Base-by-base conservation (phyloP, 192 early-diverging fungal species). In the Coemansia reversa region DNA sequence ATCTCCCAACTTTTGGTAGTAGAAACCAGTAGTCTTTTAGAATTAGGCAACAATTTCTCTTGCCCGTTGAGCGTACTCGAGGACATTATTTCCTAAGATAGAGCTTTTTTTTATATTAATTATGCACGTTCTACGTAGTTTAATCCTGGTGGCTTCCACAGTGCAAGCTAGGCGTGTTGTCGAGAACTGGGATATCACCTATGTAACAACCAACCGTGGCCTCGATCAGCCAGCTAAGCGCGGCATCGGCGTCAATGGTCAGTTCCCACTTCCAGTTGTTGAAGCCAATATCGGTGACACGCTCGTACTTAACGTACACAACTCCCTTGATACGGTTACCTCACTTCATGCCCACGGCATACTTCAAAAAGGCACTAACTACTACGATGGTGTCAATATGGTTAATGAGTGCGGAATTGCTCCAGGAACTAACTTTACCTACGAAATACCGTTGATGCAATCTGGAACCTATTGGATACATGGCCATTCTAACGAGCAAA, bases 401-500 rank as follows among this genome's bases (percentile, higher is more conserved):
- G 69, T 85, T 45, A 89, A 89, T 16, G 84, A 93, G 65, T 92
- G 93, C 69, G 77, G 83, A 4, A 93, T 94, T 64, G 85, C 90
- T 5, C 76, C 85, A 6, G 85, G 86, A 1, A 60, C 65, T 30
- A 81, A 63, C 55, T 89, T 89, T 64, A 90, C 89, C 2, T 94
- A 94, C 73, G 82, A 76, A 23, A 84, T 88, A 63, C 65, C 73
- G 11, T 70, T 88, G 27, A 62, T 79, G 48, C 88, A 93, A 61
- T 68, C 82, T 35, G 93, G 93, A 29, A 93, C 91, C 12, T 93
- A 84, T 78, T 95, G 92, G 92, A 86, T 89, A 53, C 92, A 93
- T 59, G 81, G 85, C 14, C 92, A 93, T 66, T 79, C 64, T 32
- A 65, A 60, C 33, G 84, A 76, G 25, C 90, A 92, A 69, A 92